A percentile compares a stretch with the other conserved stretches of the same genome.
Evolutionary conservation across 805 yeast species (phyloP).

Genomic region (Pichia occidentalis): DNA sequence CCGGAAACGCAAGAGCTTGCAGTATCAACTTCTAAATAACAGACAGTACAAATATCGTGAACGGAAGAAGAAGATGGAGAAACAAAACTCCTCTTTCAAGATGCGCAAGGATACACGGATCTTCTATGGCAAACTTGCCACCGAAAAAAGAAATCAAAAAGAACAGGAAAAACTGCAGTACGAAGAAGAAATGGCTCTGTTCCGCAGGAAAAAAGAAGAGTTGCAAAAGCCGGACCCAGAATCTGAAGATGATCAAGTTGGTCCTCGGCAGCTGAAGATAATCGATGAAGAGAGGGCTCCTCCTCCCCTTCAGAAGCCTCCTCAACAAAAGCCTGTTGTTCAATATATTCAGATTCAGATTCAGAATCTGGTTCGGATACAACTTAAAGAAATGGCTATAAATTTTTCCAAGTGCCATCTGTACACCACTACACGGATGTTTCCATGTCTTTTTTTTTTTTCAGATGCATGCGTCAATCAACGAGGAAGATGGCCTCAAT

Average conservation of each 20-base stretch:
- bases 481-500: too few relatives aligned
- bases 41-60: constrained; percentile 27
- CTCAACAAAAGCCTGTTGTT: neutral
- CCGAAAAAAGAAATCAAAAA: constrained; percentile 22
- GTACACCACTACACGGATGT: constrained; percentile 1
- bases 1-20: constrained; percentile 32
- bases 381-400: neutral
- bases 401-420: constrained; percentile 1
- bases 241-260: too few relatives aligned
- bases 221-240: too few relatives aligned
- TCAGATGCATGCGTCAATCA: too few relatives aligned
- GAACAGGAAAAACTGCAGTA: neutral
- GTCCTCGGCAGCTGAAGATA: neutral
- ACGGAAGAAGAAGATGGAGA: constrained; percentile 29
- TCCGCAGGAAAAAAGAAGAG: constrained; percentile 1
- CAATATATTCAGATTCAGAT: constrained; percentile 6
- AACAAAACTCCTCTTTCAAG: constrained; percentile 37
- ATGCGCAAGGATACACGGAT: constrained; percentile 32
- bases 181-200: constrained; percentile 2
- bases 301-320: neutral
- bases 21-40: constrained; percentile 37
- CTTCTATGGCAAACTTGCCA: constrained; percentile 29
- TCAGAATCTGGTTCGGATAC: constrained; percentile 4
- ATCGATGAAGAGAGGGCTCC: neutral
- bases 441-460: neutral